These are phyloP conservation scores for Cutaneotrichosporon sp. DNA, from an alignment of 1,284 basidiomycete genomes.

Conservation along the genomic window DNA sequence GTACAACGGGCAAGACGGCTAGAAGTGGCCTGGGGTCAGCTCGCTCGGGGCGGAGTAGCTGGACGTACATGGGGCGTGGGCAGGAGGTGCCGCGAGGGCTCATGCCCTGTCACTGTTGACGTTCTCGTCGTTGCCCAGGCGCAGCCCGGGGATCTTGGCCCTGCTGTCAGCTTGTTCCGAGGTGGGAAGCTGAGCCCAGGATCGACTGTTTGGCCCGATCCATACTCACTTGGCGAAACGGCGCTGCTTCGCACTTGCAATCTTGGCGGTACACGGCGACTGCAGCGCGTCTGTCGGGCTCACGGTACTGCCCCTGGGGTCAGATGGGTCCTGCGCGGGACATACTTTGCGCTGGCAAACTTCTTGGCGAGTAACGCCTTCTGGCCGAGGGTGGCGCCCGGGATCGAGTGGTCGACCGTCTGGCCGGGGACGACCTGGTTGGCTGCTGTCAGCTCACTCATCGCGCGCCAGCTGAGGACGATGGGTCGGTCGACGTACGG, in stretches of 20 bases:
- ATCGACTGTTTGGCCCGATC: background rate
- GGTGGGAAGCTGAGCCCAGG: no score
- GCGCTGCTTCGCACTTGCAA: constrained; percentile 84
- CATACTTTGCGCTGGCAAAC: constrained; percentile 78
- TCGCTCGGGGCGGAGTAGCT: background rate
- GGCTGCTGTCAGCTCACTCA: constrained; percentile 31
- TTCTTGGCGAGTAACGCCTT: constrained; percentile 86
- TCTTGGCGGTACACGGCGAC: constrained; percentile 86
- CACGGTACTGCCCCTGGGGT: constrained; percentile 71
- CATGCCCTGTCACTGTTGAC: constrained; percentile 1
- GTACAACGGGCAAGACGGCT: background rate
- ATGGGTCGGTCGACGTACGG: no score
- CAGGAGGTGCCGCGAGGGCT: background rate
- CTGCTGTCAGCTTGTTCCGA: background rate
- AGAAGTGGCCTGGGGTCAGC: background rate
- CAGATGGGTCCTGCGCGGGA: constrained; percentile 27
- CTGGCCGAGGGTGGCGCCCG: constrained; percentile 62
- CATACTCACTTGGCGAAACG: constrained; percentile 77
- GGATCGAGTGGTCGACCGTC: constrained; percentile 36
- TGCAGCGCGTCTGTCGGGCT: constrained; percentile 92
- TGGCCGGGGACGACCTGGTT: constrained; percentile 52
- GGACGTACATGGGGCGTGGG: background rate
- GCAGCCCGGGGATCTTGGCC: background rate
- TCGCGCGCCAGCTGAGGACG: background rate
- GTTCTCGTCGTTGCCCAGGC: constrained; percentile 5